Percentiles rank a stretch among this genome's conserved stretches.
Evolutionary conservation across 305 asterid genomes (phyloP).

Genomic region (Striga hermonthica): DNA sequence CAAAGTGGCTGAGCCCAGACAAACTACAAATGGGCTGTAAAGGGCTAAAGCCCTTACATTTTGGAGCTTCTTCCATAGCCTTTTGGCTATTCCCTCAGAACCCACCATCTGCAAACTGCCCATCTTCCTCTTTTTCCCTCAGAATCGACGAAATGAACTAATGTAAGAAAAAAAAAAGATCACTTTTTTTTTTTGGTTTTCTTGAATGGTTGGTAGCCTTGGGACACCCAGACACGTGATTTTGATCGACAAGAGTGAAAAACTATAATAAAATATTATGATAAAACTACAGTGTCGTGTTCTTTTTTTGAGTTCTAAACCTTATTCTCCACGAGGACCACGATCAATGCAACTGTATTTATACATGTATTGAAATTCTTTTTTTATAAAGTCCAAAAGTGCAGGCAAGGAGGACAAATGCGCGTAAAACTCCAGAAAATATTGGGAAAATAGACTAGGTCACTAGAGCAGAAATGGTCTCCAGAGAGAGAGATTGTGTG

Average conservation of each 20-base stretch:
- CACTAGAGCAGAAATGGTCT: too few relatives aligned
- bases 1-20: conserved; percentile 55
- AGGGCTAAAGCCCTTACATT: conserved; percentile 54
- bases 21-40: conserved; percentile 53
- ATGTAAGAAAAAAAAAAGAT: background rate
- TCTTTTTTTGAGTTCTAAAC: too few relatives aligned
- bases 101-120: conserved; percentile 40
- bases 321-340: too few relatives aligned
- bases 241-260: background rate
- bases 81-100: conserved; percentile 48
- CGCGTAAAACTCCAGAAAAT: too few relatives aligned
- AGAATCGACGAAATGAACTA: too few relatives aligned
- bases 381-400: too few relatives aligned
- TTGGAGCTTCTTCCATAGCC: conserved; percentile 55
- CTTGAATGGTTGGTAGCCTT: background rate
- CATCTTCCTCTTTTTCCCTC: conserved; percentile 16
- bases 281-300: conserved; percentile 7
- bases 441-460: too few relatives aligned
- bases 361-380: too few relatives aligned
- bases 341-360: too few relatives aligned
- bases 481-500: too few relatives aligned
- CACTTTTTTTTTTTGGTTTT: too few relatives aligned
- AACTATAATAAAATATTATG: conserved; percentile 3
- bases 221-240: conserved; percentile 32
- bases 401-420: too few relatives aligned